Evolutionary conservation across 768 basidiomycete genomes (phyloP), one percentile per base, ranked within the genome.

Genomic region (Clitopilus hobsonii): DNA sequence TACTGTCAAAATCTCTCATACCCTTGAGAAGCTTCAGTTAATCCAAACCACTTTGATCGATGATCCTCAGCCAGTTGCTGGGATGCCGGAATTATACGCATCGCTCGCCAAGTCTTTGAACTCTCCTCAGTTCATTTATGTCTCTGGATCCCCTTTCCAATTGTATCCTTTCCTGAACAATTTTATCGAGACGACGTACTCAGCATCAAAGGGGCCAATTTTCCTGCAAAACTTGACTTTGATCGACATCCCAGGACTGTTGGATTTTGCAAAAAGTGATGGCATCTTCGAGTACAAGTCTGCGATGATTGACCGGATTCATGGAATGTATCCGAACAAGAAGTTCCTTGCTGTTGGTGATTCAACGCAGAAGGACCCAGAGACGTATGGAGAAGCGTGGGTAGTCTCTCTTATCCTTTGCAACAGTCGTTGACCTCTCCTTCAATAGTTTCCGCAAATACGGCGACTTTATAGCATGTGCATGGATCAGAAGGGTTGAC

Each of bases 321-420:
- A 71, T 16, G 67, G 66, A 1, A 70, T 74, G 67, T 78, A 76
- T 54, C 76, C 75, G 8, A 65, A 67, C 38, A 76, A 77, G 64
- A 74, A 68, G 57, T 77, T 72, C 60, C 56, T 78, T 50, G 63
- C 67, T 5, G 65, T 78, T 26, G 76, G 76, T 6, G 76, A 78
- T 60, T 78, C 76, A 10, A 75, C 74, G 11, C 70, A 78, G 59
- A 72, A 69, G 59, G 76, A 78, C 55, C 75, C 76, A 3, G 76
- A 78, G 59, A 72, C 69, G 8, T 77, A 78, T 60, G 76, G 65
- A 30, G 68, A 67, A 57, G 70, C 71, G 75, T 77, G 53, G 60
- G 73, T 70, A 24, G 29, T 29, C 22, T 28, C 32, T 8, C 23
- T 27, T 41, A 51, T 41, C 28, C 32, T 23, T 25, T 48, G 20